These are phyloP conservation scores for Agrocybe pediades DNA, from an alignment of 768 basidiomycete genomes.

Conservation along the genomic window DNA sequence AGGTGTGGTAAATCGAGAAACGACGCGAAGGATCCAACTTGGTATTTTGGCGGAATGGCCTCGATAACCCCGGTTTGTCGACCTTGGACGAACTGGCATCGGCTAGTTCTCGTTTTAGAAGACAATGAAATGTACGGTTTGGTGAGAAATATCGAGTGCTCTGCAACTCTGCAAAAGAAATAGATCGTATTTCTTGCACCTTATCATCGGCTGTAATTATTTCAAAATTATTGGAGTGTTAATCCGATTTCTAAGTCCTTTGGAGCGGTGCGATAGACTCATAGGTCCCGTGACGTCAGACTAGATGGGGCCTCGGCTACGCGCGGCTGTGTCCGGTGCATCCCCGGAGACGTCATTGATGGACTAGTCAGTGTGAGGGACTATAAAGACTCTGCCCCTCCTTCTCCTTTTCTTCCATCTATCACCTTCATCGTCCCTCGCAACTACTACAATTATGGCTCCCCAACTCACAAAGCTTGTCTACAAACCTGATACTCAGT, in stretches of 20 bases:
- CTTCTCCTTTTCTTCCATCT: conserved; percentile 3
- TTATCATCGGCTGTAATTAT: too few species aligned
- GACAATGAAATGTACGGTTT: not conserved
- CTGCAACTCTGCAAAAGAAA: too few species aligned
- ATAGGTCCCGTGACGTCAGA: conserved; percentile 31
- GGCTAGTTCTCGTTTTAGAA: conserved; percentile 12
- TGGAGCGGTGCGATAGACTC: too few species aligned
- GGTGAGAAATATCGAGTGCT: not conserved
- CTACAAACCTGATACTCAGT: conserved; percentile 76
- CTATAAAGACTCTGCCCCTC: conserved; percentile 17
- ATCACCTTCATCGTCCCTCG: conserved; percentile 14
- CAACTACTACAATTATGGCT: too few species aligned
- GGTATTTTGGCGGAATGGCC: conserved; percentile 17
- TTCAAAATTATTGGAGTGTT: too few species aligned
- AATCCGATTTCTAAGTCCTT: too few species aligned
- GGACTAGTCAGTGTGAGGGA: not conserved
- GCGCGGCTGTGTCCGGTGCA: conserved; percentile 1
- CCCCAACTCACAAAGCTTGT: conserved; percentile 67
- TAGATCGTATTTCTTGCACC: not conserved
- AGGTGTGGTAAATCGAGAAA: conserved; percentile 10
- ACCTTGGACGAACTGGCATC: conserved; percentile 17
- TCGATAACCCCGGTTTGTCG: conserved; percentile 21
- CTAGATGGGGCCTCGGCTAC: not conserved
- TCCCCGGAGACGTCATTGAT: conserved; percentile 29
- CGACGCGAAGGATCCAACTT: conserved; percentile 13